Base-by-base conservation (phyloP, 73 alveolate species). In the Blepharisma stoltei region DNA sequence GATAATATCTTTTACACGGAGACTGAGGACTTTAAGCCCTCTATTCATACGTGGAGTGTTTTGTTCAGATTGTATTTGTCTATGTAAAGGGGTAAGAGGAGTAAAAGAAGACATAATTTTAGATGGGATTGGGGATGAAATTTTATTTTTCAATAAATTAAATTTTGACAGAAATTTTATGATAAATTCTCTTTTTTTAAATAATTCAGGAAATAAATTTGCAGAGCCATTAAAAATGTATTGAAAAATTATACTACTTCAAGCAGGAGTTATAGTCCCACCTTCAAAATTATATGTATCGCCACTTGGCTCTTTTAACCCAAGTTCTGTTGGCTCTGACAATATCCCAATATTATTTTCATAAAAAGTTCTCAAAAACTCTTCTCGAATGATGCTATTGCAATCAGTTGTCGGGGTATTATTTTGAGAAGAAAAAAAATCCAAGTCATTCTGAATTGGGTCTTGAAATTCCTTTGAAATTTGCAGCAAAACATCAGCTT, bases 21-120 rank as follows among this genome's bases (percentile, higher is more conserved):
- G 83, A 81, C 87, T 82, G 7, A 87, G 67, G 6, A 77, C 76
- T 52, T 83, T 87, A 47, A 87, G 71, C 6, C 94, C 91, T 83
- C 93, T n/a, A 38, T 38, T 9, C 14, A 14, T n/a, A 4, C 73
- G 37, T 9, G 73, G 73, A 14, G 73, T 60, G 73, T 11, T 18
- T 25, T 60, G 46, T 1, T 60, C 73, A 60, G 73, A 14, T 14
- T 11, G 66, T 0, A 52, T 20, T 52, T 52, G 27, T 52, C n/a
- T 52, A 52, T 20, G n/a, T 14, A 20, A 11, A 52, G 23, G 23
- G 3, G 41, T 32, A 32, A 32, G 41, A 32, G 41, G 41, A 1
- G 41, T 32, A 32, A 32, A 32, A 32, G 41, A 32, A 32, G 41
- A 32, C 41, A 32, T 32, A 32, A 32, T 32, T 32, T 32, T 32